Base-by-base conservation (phyloP, 2,329 filamentous ascomycete genomes). In the Aureobasidium sp. region DNA sequence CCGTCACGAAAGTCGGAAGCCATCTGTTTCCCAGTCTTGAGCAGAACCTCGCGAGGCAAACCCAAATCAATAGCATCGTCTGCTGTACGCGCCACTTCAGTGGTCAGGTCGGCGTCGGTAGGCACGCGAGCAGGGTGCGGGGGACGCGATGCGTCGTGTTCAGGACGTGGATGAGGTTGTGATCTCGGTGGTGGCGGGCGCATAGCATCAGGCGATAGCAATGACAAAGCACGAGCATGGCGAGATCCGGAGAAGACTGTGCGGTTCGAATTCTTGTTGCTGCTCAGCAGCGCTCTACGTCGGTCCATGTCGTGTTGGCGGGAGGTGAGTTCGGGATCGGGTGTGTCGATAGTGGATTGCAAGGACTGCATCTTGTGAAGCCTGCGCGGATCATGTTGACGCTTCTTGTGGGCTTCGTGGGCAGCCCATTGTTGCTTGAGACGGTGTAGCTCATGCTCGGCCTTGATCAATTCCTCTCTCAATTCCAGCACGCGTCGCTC, bases 401-500 rank as follows among this genome's bases (percentile, higher is more conserved):
- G 83, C 76, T 93, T 93, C 76, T 86, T 90, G 63, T 84, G 83
- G 51, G 85, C 86, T 72, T 97, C 91, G 64, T 91, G 86, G 15
- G 80, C 77, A 1, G 89, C 84, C 87, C 90, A 97, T 74, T 91
- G 88, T 69, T 84, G 87, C 79, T 97, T 97, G 65, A 99, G 79
- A 46, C 79, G 83, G 51, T 80, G 79, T 44, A 99, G 79, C 51
- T 96, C 89, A 13, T 79, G 77, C 72, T 99, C 93, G 6, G 94
- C 93, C 64, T 87, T 87, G 27, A 80, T 78, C n/a, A 99, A 79
- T 74, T 97, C 93, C 73, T 99, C 94, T 64, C 87, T 88, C 58
- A 99, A 79, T 75, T 97, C 94, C 62, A 99, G 78, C 1, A 99
- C 93, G 67, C 86, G 87, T 62, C 94, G 84, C 77, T 99, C 94